Evolutionary conservation across 2,329 filamentous ascomycete genomes (phyloP).

Genomic region (Epichloe sibirici): DNA sequence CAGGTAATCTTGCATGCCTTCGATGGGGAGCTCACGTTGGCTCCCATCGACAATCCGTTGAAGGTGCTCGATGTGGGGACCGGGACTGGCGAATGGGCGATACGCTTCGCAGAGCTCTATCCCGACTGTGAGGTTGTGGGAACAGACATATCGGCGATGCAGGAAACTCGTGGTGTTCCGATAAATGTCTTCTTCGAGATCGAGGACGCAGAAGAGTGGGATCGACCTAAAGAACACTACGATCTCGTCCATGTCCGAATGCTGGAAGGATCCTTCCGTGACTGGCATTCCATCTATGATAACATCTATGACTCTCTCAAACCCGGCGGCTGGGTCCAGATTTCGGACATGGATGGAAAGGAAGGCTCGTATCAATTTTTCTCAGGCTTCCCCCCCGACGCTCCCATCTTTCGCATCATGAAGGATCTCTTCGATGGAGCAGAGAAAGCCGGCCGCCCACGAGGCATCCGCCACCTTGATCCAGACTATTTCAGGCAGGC

Average conservation of each 20-base stretch:
- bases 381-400: slow-evolving; percentile 30
- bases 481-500: slow-evolving; percentile 31
- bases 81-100: slow-evolving; percentile 41
- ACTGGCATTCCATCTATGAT: slow-evolving; percentile 43
- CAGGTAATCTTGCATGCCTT: slow-evolving; percentile 47
- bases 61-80: slow-evolving; percentile 46
- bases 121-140: slow-evolving; percentile 44
- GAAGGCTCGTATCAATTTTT: slow-evolving; percentile 21
- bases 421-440: slow-evolving; percentile 31
- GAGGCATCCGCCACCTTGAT: slow-evolving; percentile 33
- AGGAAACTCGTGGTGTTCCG: slow-evolving; percentile 41
- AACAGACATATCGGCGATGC: slow-evolving; percentile 45
- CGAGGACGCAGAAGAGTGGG: slow-evolving; percentile 49
- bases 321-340: slow-evolving; percentile 45
- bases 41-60: slow-evolving; percentile 25
- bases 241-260: slow-evolving; percentile 46
- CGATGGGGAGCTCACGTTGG: slow-evolving; percentile 31
- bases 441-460: slow-evolving; percentile 31
- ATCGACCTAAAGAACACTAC: slow-evolving; percentile 36
- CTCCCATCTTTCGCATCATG: slow-evolving; percentile 29
- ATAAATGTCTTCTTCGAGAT: slow-evolving; percentile 49
- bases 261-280: slow-evolving; percentile 42
- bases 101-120: slow-evolving; percentile 40
- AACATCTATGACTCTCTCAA: slow-evolving; percentile 40
- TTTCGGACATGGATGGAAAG: slow-evolving; percentile 40